Percentiles rank a stretch among this genome's conserved stretches.
Evolutionary conservation across 352 stramenopile species (phyloP).

Genomic region (Hyaloperonospora brassicae): DNA sequence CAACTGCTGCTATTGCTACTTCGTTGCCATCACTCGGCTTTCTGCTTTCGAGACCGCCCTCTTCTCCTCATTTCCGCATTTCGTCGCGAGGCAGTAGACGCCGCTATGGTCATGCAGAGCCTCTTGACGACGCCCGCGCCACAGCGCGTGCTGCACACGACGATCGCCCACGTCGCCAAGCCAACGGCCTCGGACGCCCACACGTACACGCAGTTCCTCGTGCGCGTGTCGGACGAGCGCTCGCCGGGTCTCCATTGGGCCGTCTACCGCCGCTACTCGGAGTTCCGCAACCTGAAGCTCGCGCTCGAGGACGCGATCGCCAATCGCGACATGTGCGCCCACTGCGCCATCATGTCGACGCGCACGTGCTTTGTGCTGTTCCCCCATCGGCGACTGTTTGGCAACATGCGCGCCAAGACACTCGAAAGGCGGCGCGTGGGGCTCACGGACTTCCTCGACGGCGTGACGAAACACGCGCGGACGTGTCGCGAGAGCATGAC

Average conservation of each 20-base stretch:
- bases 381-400: conserved; percentile 63
- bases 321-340: conserved; percentile 55
- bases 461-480: conserved; percentile 66
- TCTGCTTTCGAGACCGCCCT: too few species aligned
- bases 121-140: conserved; percentile 15
- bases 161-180: conserved; percentile 72
- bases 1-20: too few species aligned
- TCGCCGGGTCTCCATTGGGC: conserved; percentile 63
- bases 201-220: conserved; percentile 75
- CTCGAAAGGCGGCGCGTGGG: conserved; percentile 66
- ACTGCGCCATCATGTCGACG: conserved; percentile 75
- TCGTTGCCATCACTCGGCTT: too few species aligned
- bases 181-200: conserved; percentile 48
- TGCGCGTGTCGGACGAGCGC: conserved; percentile 79
- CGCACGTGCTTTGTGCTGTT: conserved; percentile 79
- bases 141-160: conserved; percentile 60
- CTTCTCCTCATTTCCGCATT: too few species aligned
- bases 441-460: conserved; percentile 70
- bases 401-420: conserved; percentile 63
- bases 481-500: conserved; percentile 61
- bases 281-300: conserved; percentile 71
- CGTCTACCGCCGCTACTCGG: conserved; percentile 78
- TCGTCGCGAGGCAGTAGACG: too few species aligned
- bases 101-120: conserved; percentile 32
- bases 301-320: conserved; percentile 58